Base-by-base conservation (phyloP, 176 grass and related monocot genomes). In the Pontederia paniculata region DNA sequence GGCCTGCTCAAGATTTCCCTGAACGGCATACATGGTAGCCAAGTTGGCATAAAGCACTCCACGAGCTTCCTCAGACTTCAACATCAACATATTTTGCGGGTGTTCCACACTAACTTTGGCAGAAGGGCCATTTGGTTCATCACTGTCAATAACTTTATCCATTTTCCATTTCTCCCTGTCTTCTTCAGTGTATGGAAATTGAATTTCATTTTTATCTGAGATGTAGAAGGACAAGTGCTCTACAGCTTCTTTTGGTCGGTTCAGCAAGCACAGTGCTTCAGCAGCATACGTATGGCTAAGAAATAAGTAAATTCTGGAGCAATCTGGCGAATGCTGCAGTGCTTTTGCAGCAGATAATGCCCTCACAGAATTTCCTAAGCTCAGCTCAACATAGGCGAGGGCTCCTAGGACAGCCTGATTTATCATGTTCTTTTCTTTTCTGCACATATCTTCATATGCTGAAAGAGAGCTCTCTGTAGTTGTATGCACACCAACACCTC, bases 1-100 rank as follows among this genome's bases (percentile, higher is more conserved):
- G 21, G 89, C 84, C 65, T 80, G 85, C 37, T 89, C 89, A 45
- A 85, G 31, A 55, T 89, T 76, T 57, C 89, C 85, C 69, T 89
- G 89, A 73, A 83, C 55, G 22, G 85, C 81, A 9, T 65, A 66
- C 13, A 76, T 79, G 64, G 88, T 75, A 22, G 83, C 79, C 52
- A 86, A 66, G 73, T 89, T 84, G n/a, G 85, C 69, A 55, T 83
- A 89, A 42, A 95, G 81, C 42, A 81, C 57, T 28, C 77, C 81
- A 4, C 58, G 66, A 50, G 85, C 89, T 66, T 80, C 85, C 70
- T 83, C 84, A 0, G 89, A 78, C 49, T 83, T 82, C 73, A 74
- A 41, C 37, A 54, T 66, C 23, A 66, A 48, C 9, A 63, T 54
- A 25, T 43, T 21, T 66, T 79, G 71, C 28, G 1, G 0, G 49